phyloP scores from a whole-genome alignment of 352 stramenopile genomes.

The Globisporangium canariense region DNA sequence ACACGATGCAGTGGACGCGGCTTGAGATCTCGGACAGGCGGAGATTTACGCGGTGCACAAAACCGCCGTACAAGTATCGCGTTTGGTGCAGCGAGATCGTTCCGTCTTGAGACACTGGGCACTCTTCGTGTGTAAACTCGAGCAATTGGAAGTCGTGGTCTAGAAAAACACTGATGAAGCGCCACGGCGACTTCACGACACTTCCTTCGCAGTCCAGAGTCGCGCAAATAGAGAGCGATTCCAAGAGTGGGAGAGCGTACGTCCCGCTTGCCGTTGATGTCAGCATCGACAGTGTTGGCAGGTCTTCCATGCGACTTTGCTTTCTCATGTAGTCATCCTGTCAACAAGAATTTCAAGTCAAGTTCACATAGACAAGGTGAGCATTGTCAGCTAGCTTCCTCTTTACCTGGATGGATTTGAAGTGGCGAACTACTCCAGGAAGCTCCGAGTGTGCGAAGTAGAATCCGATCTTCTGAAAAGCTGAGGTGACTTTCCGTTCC shows the following conservation, averaged over 20 bases:
- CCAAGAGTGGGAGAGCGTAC: constrained; percentile 50
- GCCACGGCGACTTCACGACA: constrained; percentile 30
- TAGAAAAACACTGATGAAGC: constrained; percentile 51
- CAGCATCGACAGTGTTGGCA: constrained; percentile 58
- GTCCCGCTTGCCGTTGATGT: constrained; percentile 31
- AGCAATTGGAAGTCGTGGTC: constrained; percentile 62
- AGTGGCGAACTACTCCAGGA: constrained; percentile 39
- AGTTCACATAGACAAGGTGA: not conserved
- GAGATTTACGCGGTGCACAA: constrained; percentile 50
- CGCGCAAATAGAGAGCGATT: constrained; percentile 36
- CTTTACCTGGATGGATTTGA: constrained; percentile 51
- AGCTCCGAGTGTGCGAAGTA: constrained; percentile 48
- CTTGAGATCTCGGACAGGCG: constrained; percentile 28
- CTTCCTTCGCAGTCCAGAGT: constrained; percentile 30
- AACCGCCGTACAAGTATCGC: constrained; percentile 40
- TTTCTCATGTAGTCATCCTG: constrained; percentile 48
- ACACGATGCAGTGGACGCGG: constrained; percentile 51
- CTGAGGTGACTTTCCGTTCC: constrained; percentile 42
- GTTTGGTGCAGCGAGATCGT: constrained; percentile 36
- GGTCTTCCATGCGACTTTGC: constrained; percentile 54
- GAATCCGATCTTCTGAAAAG: constrained; percentile 59
- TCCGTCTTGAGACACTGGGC: constrained; percentile 28
- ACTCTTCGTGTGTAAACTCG: constrained; percentile 59
- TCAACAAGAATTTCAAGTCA: no score
- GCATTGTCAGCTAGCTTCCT: not conserved